Evolutionary conservation across 306 rosid genomes (phyloP).

Genomic region (Casuarina equisetifolia): DNA sequence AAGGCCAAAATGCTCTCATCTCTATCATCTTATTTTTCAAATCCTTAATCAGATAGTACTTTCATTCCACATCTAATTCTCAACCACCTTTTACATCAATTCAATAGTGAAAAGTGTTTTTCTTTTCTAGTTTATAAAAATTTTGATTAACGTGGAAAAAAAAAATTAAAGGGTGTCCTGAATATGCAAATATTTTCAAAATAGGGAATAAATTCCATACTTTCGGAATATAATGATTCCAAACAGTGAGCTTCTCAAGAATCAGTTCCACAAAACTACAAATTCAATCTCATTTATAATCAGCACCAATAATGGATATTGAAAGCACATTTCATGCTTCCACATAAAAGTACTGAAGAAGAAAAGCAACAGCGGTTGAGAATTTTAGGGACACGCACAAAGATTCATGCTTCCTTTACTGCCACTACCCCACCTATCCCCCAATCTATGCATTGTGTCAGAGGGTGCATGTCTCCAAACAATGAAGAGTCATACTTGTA

Average conservation of each 20-base stretch:
- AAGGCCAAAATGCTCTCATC: neutral
- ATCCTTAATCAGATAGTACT: neutral
- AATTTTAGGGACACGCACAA: neutral
- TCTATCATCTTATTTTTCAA: neutral
- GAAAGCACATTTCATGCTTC: neutral
- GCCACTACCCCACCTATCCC: neutral
- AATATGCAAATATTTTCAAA: neutral
- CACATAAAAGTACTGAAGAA: neutral
- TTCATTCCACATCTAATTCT: neutral
- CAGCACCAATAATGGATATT: neutral
- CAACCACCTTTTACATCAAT: neutral
- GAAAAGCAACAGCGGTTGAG: neutral
- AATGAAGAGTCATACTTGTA: neutral
- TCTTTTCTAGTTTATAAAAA: too few relatives aligned
- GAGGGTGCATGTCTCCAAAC: neutral
- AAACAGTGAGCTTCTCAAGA: neutral
- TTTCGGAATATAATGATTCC: neutral
- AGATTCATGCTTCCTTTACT: neutral
- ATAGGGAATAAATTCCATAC: neutral
- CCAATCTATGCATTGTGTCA: neutral
- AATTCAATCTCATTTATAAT: neutral
- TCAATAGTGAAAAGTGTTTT: neutral
- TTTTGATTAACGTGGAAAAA: neutral
- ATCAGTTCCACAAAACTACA: neutral
- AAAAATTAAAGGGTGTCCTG: neutral